Evolutionary conservation across 805 yeast genomes (phyloP).

Genomic region (Yarrowia deformans): DNA sequence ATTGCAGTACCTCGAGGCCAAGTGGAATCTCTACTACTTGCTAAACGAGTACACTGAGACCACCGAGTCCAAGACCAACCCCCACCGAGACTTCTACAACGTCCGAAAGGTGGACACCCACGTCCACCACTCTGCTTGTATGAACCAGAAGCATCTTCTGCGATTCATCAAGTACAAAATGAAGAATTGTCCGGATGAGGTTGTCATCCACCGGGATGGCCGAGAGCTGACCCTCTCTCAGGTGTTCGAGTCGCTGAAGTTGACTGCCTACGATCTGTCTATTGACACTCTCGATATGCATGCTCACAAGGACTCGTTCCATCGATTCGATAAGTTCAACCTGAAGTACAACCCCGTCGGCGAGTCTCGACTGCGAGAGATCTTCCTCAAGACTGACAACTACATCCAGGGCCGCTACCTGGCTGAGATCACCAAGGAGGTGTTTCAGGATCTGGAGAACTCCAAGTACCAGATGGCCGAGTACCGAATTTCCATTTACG

Average conservation of each 20-base stretch:
- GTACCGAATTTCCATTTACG: slow-evolving; percentile 93
- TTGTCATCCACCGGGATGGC: slow-evolving; percentile 93
- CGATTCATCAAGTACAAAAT: slow-evolving; percentile 95
- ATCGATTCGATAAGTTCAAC: slow-evolving; percentile 96
- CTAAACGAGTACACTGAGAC: slow-evolving; percentile 93
- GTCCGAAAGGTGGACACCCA: slow-evolving; percentile 98
- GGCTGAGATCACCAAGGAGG: slow-evolving; percentile 94
- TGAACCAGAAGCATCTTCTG: slow-evolving; percentile 96
- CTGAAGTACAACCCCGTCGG: slow-evolving; percentile 98
- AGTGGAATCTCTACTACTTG: slow-evolving; percentile 89
- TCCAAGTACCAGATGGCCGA: slow-evolving; percentile 98
- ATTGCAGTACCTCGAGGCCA: slow-evolving; percentile 91
- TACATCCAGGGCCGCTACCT: slow-evolving; percentile 85
- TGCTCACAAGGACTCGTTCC: slow-evolving; percentile 98
- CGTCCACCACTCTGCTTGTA: slow-evolving; percentile 98
- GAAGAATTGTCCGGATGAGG: slow-evolving; percentile 83
- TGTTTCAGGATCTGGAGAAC: slow-evolving; percentile 89
- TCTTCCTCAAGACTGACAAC: slow-evolving; percentile 94
- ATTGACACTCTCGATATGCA: slow-evolving; percentile 99
- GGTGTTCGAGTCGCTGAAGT: slow-evolving; percentile 87
- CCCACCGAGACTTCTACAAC: slow-evolving; percentile 96
- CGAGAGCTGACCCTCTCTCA: slow-evolving; percentile 82
- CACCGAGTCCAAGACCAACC: slow-evolving; percentile 86
- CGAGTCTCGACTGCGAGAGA: slow-evolving; percentile 95
- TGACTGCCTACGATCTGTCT: slow-evolving; percentile 92